These are phyloP conservation scores for Phytomonas francai DNA, from an alignment of 208 protist species.

Conservation along the genomic window DNA sequence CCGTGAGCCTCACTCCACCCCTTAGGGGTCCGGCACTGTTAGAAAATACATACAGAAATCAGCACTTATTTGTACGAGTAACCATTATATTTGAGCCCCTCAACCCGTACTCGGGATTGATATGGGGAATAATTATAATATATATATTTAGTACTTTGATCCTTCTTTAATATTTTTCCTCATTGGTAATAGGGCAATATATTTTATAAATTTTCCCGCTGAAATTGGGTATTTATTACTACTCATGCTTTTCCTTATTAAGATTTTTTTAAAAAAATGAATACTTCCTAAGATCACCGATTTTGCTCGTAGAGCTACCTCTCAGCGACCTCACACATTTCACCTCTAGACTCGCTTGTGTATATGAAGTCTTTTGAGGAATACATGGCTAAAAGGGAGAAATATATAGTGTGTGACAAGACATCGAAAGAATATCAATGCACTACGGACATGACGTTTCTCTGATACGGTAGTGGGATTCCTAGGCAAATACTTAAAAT, in stretches of 20 bases:
- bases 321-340: not conserved
- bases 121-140: constrained; percentile 1
- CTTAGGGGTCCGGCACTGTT: not conserved
- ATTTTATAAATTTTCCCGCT: constrained; percentile 11
- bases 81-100: not conserved
- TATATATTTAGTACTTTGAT: not conserved
- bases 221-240: constrained; percentile 1
- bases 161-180: not conserved
- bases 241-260: constrained; percentile 5
- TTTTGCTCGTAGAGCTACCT: not conserved
- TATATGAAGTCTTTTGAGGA: not conserved
- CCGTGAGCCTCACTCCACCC: not conserved
- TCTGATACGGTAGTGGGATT: not conserved
- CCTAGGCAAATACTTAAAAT: not conserved
- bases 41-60: not conserved
- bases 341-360: not conserved
- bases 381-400: not conserved
- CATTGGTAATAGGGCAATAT: not conserved
- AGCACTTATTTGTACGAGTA: not conserved
- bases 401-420: not conserved
- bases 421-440: not conserved
- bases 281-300: not conserved
- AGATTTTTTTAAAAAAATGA: constrained; percentile 9
- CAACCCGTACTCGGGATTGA: not conserved
- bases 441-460: not conserved